These are phyloP conservation scores for Stromatinia cepivora DNA, from an alignment of 2,329 filamentous ascomycete genomes.

Conservation along the genomic window DNA sequence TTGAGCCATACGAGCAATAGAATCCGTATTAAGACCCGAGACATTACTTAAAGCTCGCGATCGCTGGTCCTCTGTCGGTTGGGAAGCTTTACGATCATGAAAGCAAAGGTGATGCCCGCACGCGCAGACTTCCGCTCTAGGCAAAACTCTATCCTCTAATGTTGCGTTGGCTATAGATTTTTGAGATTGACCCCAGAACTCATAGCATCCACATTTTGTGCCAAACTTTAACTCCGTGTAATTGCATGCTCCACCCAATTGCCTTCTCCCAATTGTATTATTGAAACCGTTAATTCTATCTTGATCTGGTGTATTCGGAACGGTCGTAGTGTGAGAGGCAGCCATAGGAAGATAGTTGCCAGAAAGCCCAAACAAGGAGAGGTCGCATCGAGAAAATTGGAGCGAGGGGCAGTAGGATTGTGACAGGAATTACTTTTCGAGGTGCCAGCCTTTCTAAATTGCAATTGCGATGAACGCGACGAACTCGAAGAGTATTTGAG, in stretches of 20 bases:
- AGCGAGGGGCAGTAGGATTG: neutral
- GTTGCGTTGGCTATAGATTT: neutral
- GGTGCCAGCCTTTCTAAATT: conserved; percentile 8
- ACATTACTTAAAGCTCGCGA: conserved; percentile 24
- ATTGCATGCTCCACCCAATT: conserved; percentile 54
- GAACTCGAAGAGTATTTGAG: neutral
- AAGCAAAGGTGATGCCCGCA: conserved; percentile 60
- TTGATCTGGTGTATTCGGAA: conserved; percentile 38
- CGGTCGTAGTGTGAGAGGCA: conserved; percentile 29
- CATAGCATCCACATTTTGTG: conserved; percentile 52
- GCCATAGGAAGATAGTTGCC: conserved; percentile 37
- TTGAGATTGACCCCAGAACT: conserved; percentile 51
- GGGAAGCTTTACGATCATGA: conserved; percentile 43
- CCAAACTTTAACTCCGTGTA: conserved; percentile 50
- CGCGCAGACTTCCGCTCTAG: conserved; percentile 44
- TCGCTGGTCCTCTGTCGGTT: conserved; percentile 22
- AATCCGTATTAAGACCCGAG: conserved; percentile 20
- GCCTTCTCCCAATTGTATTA: conserved; percentile 28
- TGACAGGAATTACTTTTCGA: conserved; percentile 1
- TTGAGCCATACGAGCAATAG: conserved; percentile 19
- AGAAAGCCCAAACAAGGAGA: conserved; percentile 16
- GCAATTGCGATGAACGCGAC: conserved; percentile 2
- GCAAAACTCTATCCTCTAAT: conserved; percentile 19
- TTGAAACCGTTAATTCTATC: conserved; percentile 33
- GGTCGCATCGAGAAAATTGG: conserved; percentile 33